These are phyloP conservation scores for Neofusicoccum ribis DNA, from an alignment of 2,329 filamentous ascomycete species.

Conservation along the genomic window DNA sequence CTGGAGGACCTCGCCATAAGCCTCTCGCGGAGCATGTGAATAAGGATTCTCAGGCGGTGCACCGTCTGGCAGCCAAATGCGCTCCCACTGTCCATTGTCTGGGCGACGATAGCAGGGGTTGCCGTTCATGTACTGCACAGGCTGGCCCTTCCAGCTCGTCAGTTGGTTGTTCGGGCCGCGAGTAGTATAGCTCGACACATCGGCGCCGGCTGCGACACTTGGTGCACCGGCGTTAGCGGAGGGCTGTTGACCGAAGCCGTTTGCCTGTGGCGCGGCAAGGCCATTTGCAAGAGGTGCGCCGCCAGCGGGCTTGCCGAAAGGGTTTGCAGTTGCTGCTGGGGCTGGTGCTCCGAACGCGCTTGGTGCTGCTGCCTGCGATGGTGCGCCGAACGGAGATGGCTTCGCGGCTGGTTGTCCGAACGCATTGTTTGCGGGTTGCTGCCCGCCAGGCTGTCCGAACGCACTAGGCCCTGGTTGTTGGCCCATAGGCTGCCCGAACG, in stretches of 20 bases:
- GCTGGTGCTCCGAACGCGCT: slow-evolving; percentile 18
- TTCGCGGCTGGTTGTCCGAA: slow-evolving; percentile 25
- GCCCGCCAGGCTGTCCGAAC: slow-evolving; percentile 22
- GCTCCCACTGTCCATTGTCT: slow-evolving; percentile 46
- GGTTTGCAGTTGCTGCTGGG: slow-evolving; percentile 19
- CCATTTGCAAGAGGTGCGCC: slow-evolving; percentile 17
- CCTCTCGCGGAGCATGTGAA: slow-evolving; percentile 59
- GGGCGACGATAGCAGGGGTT: slow-evolving; percentile 3
- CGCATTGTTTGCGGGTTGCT: too few species aligned
- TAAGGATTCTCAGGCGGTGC: slow-evolving; percentile 57
- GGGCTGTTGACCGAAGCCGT: slow-evolving; percentile 23
- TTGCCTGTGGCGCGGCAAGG: slow-evolving; percentile 19
- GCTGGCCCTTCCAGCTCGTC: slow-evolving; percentile 62
- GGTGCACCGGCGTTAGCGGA: slow-evolving; percentile 16
- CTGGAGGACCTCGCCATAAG: slow-evolving; percentile 60
- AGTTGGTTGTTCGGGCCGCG: slow-evolving; percentile 50
- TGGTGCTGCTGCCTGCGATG: slow-evolving; percentile 35
- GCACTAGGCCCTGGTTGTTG: slow-evolving; percentile 18
- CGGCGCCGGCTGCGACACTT: neutral
- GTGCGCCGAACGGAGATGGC: slow-evolving; percentile 36
- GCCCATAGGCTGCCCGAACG: slow-evolving; percentile 26
- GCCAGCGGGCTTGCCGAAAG: slow-evolving; percentile 26
- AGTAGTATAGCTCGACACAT: slow-evolving; percentile 41
- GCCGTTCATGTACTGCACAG: slow-evolving; percentile 55
- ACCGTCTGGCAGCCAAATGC: slow-evolving; percentile 74